Percentiles rank a stretch among this genome's conserved stretches.
These are phyloP conservation scores for Durio zibethinus DNA, from an alignment of 345 rosid genomes.

Conservation along the genomic window DNA sequence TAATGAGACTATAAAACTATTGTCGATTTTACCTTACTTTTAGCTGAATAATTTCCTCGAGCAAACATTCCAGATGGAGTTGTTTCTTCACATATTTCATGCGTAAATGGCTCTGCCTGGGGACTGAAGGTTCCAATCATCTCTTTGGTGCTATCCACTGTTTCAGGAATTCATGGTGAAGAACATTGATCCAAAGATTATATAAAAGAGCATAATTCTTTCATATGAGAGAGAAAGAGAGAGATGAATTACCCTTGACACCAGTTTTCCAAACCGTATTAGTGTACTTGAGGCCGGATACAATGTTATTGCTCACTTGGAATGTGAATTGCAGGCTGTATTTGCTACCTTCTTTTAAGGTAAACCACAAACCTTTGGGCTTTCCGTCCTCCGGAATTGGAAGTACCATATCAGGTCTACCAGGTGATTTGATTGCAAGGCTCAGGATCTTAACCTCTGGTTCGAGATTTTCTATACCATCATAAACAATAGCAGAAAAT, in stretches of 20 bases:
- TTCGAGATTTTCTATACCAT: slow-evolving; percentile 60
- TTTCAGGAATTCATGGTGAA: neutral
- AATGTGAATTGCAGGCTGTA: slow-evolving; percentile 66
- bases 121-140: slow-evolving; percentile 98
- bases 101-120: slow-evolving; percentile 74
- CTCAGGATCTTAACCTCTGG: slow-evolving; percentile 77
- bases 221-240: neutral
- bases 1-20: neutral
- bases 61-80: slow-evolving; percentile 91
- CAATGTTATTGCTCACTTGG: slow-evolving; percentile 79
- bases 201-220: neutral
- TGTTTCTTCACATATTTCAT: slow-evolving; percentile 73
- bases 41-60: slow-evolving; percentile 83
- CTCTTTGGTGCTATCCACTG: slow-evolving; percentile 66
- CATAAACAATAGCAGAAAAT: slow-evolving; percentile 15
- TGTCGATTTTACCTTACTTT: slow-evolving; percentile 44
- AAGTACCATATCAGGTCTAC: slow-evolving; percentile 69
- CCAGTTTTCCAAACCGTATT: slow-evolving; percentile 82
- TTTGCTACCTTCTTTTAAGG: slow-evolving; percentile 79
- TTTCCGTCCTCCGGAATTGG: slow-evolving; percentile 59
- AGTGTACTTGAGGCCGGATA: slow-evolving; percentile 72
- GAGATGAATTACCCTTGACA: slow-evolving; percentile 43
- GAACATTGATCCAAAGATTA: neutral
- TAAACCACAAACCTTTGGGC: slow-evolving; percentile 80
- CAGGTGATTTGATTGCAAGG: slow-evolving; percentile 65